These are phyloP conservation scores for Aspergillus flavus DNA, from an alignment of 2,329 filamentous ascomycete genomes.

Conservation along the genomic window DNA sequence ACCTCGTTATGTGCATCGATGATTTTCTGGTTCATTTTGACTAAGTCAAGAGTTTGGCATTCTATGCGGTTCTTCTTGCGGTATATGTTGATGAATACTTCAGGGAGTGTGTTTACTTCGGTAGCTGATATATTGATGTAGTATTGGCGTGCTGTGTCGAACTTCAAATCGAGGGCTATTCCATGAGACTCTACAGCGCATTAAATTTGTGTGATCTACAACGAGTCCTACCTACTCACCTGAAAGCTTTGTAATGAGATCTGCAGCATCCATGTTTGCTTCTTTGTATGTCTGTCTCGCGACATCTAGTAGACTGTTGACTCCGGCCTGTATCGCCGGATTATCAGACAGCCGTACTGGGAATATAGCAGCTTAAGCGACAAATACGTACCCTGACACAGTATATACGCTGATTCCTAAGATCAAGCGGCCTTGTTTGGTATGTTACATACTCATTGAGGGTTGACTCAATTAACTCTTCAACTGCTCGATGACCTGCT, in stretches of 20 bases:
- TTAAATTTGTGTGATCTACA: slow-evolving; percentile 22
- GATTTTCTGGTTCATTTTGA: slow-evolving; percentile 79
- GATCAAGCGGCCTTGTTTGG: slow-evolving; percentile 76
- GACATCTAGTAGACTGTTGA: slow-evolving; percentile 85
- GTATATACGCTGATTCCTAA: slow-evolving; percentile 87
- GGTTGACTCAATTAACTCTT: slow-evolving; percentile 65
- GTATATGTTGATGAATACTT: slow-evolving; percentile 75
- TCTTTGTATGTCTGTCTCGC: slow-evolving; percentile 89
- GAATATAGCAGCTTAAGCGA: background rate
- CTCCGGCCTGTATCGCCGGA: slow-evolving; percentile 60
- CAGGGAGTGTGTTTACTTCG: slow-evolving; percentile 67
- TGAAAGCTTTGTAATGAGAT: slow-evolving; percentile 69
- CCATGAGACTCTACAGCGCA: slow-evolving; percentile 55
- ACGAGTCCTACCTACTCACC: slow-evolving; percentile 47
- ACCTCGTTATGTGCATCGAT: slow-evolving; percentile 82
- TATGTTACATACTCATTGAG: slow-evolving; percentile 83
- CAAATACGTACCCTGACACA: slow-evolving; percentile 68
- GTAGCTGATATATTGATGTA: slow-evolving; percentile 68
- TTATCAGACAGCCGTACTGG: background rate
- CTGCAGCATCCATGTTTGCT: slow-evolving; percentile 73
- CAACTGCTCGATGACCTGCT: slow-evolving; percentile 61
- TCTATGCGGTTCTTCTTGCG: slow-evolving; percentile 75
- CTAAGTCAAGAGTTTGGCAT: slow-evolving; percentile 81
- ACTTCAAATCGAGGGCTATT: slow-evolving; percentile 69
- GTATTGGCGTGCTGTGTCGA: slow-evolving; percentile 76